Percentiles rank a stretch among this genome's conserved stretches.
Conservation (phyloP, 768 basidiomycete genomes). For the Mycena sanguinolenta region DNA sequence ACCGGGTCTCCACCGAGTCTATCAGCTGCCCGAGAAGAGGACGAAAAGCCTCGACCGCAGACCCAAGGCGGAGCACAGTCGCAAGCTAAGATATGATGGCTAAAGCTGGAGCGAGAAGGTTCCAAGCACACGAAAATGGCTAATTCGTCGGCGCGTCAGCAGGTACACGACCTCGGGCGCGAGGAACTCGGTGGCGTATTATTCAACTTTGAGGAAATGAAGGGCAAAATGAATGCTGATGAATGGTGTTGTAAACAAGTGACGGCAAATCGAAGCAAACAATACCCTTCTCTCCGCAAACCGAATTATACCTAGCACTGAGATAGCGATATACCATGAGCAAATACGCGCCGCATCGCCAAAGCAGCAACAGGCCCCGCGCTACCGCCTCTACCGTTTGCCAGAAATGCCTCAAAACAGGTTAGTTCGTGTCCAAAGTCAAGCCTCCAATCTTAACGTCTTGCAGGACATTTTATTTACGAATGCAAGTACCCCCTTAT, state of each 20-base stretch:
- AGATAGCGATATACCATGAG: slow-evolving; percentile 64
- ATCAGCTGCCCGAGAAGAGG: slow-evolving; percentile 1
- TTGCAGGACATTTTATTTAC: slow-evolving; percentile 86
- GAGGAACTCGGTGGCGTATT: background rate
- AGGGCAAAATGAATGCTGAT: background rate
- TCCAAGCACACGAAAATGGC: background rate
- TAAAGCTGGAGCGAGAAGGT: slow-evolving; percentile 14
- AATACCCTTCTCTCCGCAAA: background rate
- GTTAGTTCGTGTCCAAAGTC: slow-evolving; percentile 50
- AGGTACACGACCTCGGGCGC: background rate
- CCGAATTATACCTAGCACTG: no score
- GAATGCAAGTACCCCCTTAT: slow-evolving; percentile 78
- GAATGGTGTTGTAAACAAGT: background rate
- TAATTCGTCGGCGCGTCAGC: slow-evolving; percentile 1
- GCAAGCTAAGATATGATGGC: slow-evolving; percentile 23
- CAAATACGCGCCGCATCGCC: slow-evolving; percentile 83
- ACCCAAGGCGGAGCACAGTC: slow-evolving; percentile 21
- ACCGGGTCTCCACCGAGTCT: slow-evolving; percentile 11
- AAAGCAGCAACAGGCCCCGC: slow-evolving; percentile 70
- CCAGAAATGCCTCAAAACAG: slow-evolving; percentile 84
- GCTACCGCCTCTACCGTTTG: slow-evolving; percentile 79
- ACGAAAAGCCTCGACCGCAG: slow-evolving; percentile 15
- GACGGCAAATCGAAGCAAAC: background rate
- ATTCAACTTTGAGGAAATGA: slow-evolving; percentile 14
- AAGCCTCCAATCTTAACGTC: background rate